Conservation (phyloP, 345 rosid species). For the Crucihimalaya himalaica region DNA sequence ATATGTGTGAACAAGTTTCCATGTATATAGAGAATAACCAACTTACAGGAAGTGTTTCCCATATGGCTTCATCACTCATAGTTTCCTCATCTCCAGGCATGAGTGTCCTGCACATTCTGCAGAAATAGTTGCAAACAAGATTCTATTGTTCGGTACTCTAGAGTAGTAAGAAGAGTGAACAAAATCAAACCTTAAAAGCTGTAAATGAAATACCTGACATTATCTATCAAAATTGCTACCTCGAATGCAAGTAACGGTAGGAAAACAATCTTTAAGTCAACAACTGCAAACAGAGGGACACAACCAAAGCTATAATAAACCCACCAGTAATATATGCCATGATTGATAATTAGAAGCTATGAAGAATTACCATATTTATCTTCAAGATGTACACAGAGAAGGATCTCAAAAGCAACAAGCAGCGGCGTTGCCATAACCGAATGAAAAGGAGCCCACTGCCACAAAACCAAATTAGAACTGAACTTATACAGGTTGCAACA, state of each 20-base stretch:
- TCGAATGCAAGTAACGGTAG: constrained; percentile 75
- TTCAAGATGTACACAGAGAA: constrained; percentile 76
- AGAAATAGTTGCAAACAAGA: constrained; percentile 8
- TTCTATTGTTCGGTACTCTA: background rate
- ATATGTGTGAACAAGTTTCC: background rate
- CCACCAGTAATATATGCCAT: background rate
- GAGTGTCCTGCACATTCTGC: constrained; percentile 87
- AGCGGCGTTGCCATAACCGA: constrained; percentile 73
- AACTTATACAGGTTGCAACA: background rate
- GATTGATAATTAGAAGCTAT: background rate
- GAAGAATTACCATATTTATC: constrained; percentile 54
- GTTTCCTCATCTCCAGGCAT: constrained; percentile 97
- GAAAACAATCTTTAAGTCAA: constrained; percentile 78
- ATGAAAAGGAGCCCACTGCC: constrained; percentile 95
- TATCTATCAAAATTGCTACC: constrained; percentile 73
- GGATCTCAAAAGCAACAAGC: constrained; percentile 83
- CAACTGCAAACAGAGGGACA: constrained; percentile 55
- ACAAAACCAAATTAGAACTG: constrained; percentile 31
- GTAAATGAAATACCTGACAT: constrained; percentile 67
- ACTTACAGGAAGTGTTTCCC: constrained; percentile 96
- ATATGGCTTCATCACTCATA: constrained; percentile 90
- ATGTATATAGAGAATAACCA: background rate
- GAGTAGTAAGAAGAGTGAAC: constrained; percentile 10
- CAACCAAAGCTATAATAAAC: constrained; percentile 17
- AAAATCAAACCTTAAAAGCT: constrained; percentile 12